phyloP scores from a whole-genome alignment of 345 rosid species.

The Brassica nigra region DNA sequence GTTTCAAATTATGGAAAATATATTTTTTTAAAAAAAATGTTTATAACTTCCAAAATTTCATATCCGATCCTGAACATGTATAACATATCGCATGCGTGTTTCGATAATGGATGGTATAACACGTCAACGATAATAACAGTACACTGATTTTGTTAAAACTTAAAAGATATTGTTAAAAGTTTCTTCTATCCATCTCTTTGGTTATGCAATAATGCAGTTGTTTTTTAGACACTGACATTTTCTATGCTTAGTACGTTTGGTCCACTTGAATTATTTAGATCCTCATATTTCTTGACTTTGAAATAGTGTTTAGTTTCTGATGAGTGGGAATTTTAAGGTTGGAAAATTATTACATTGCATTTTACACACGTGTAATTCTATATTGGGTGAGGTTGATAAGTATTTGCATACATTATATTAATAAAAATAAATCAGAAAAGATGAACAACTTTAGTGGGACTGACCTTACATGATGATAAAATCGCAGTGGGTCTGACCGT shows the following conservation, averaged over 20 bases:
- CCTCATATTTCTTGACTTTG: background rate
- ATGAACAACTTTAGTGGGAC: constrained; percentile 1
- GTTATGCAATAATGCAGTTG: background rate
- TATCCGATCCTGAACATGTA: background rate
- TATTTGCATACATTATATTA: background rate
- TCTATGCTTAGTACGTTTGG: background rate
- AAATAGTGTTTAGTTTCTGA: background rate
- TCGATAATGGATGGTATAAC: background rate
- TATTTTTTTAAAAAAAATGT: too few relatives aligned
- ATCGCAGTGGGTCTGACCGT: background rate
- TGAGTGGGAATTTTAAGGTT: background rate
- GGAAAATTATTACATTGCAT: background rate
- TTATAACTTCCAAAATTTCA: too few relatives aligned
- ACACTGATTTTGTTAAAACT: background rate
- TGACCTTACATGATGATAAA: constrained; percentile 1
- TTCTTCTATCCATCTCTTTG: background rate
- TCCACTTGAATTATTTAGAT: background rate
- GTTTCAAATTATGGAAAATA: too few relatives aligned
- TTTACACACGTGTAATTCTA: constrained; percentile 11
- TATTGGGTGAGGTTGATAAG: background rate
- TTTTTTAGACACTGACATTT: background rate
- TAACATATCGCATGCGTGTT: background rate
- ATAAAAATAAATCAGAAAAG: background rate
- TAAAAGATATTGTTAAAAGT: background rate
- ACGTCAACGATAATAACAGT: background rate